Conservation (phyloP, 1,139 yeast species). For the Hansenula lynferdii region DNA sequence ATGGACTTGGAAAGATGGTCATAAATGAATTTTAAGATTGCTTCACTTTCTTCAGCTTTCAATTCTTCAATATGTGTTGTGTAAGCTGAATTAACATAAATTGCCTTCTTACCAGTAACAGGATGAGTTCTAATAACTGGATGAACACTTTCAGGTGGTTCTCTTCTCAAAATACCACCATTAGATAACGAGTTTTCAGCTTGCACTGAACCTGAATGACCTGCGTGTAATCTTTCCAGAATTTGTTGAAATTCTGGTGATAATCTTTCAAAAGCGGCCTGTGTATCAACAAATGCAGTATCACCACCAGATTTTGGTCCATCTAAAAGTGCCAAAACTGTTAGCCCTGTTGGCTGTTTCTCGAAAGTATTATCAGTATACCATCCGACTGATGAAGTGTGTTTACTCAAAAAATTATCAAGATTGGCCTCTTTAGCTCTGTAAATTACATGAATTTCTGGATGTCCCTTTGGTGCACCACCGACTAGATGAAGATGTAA, state of each 20-base stretch:
- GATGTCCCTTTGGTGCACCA: conserved; percentile 53
- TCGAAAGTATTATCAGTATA: conserved; percentile 70
- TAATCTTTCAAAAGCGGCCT: conserved; percentile 58
- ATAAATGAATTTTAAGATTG: conserved; percentile 46
- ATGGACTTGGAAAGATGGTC: conserved; percentile 41
- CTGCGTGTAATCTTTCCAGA: conserved; percentile 49
- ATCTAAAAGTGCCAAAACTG: conserved; percentile 51
- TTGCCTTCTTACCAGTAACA: conserved; percentile 54
- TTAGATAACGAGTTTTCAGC: conserved; percentile 44
- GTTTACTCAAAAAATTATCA: conserved; percentile 29
- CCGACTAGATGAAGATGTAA: conserved; percentile 70
- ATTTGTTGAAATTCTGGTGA: conserved; percentile 54
- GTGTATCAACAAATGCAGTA: conserved; percentile 56
- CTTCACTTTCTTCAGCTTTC: conserved; percentile 56
- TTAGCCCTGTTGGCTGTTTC: conserved; percentile 62
- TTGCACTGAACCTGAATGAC: conserved; percentile 62
- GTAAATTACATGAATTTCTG: conserved; percentile 58
- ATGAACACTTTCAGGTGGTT: conserved; percentile 51
- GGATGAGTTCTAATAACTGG: conserved; percentile 67
- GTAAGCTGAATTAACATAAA: conserved; percentile 56
- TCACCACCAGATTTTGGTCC: conserved; percentile 67
- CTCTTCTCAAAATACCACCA: conserved; percentile 59
- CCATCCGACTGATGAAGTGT: conserved; percentile 39
- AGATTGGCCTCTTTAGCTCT: conserved; percentile 38
- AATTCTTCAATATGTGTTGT: conserved; percentile 59